Percentiles rank a stretch among this genome's conserved stretches.
These are phyloP conservation scores for Wickerhamomyces subpelliculosus DNA, from an alignment of 805 yeast species.

Conservation along the genomic window DNA sequence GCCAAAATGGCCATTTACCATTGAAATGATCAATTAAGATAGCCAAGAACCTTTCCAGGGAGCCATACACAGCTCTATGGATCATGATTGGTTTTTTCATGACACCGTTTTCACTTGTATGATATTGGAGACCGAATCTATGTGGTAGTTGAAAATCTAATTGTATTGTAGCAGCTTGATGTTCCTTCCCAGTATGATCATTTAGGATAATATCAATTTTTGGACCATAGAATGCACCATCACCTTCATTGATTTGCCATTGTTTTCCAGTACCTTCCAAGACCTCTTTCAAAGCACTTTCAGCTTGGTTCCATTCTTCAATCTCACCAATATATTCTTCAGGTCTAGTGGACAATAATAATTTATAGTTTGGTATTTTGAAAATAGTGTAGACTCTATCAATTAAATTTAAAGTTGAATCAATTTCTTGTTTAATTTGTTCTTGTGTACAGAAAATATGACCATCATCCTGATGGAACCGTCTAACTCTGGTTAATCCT, in stretches of 20 bases:
- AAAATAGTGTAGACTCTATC: constrained; percentile 67
- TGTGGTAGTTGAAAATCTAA: constrained; percentile 91
- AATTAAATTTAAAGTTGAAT: constrained; percentile 63
- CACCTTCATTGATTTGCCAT: constrained; percentile 83
- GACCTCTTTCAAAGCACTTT: constrained; percentile 52
- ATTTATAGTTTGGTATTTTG: constrained; percentile 37
- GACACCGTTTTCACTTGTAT: constrained; percentile 40
- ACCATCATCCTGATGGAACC: constrained; percentile 98
- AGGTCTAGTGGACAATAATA: constrained; percentile 83
- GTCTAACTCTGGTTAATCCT: constrained; percentile 86
- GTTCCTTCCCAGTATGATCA: constrained; percentile 74
- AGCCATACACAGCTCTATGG: constrained; percentile 93
- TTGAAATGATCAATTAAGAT: constrained; percentile 81
- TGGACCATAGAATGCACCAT: constrained; percentile 96
- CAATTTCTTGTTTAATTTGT: constrained; percentile 73
- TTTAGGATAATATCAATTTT: constrained; percentile 81
- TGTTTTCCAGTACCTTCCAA: constrained; percentile 44
- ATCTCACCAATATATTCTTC: constrained; percentile 71
- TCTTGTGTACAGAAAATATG: constrained; percentile 83
- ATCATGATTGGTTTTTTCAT: constrained; percentile 81
- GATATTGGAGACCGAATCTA: constrained; percentile 69
- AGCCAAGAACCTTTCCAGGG: constrained; percentile 89
- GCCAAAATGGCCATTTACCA: constrained; percentile 98
- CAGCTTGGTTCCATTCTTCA: constrained; percentile 81
- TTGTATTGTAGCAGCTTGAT: constrained; percentile 94